Evolutionary conservation across 495 filamentous ascomycete genomes (phyloP).

Genomic region (Baudoinia panamericana): DNA sequence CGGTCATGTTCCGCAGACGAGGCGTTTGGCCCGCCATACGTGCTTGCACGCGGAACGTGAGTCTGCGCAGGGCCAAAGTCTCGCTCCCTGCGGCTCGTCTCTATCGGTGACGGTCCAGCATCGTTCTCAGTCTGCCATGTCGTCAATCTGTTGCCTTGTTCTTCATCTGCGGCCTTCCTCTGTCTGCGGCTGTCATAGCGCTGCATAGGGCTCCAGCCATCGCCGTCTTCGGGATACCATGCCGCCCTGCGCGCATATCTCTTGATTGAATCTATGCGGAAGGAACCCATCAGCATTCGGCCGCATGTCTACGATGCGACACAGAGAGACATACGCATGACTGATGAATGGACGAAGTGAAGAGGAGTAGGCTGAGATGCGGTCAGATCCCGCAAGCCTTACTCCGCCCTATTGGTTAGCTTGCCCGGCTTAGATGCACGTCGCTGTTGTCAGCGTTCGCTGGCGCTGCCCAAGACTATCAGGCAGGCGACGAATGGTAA

Average conservation of each 20-base stretch:
- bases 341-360: too few relatives aligned
- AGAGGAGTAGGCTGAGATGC: too few relatives aligned
- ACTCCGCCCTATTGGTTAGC: too few relatives aligned
- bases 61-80: too few relatives aligned
- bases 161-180: slow-evolving; percentile 1
- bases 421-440: too few relatives aligned
- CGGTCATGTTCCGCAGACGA: slow-evolving; percentile 1
- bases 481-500: too few relatives aligned
- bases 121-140: slow-evolving; percentile 11
- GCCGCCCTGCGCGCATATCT: slow-evolving; percentile 11
- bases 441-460: too few relatives aligned
- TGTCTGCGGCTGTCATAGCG: neutral
- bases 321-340: too few relatives aligned
- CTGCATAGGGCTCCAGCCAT: slow-evolving; percentile 11
- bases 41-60: neutral
- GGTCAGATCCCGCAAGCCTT: too few relatives aligned
- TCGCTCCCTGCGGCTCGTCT: neutral
- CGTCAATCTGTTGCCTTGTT: neutral
- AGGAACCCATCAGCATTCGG: slow-evolving; percentile 6
- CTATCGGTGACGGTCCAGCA: slow-evolving; percentile 13
- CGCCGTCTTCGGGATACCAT: slow-evolving; percentile 8
- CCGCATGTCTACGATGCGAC: too few relatives aligned
- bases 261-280: slow-evolving; percentile 17
- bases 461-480: too few relatives aligned
- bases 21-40: slow-evolving; percentile 1